Percentiles rank a stretch among this genome's conserved stretches.
Evolutionary conservation across 352 stramenopile genomes (phyloP).

Genomic region (Elongisporangium prolatum): DNA sequence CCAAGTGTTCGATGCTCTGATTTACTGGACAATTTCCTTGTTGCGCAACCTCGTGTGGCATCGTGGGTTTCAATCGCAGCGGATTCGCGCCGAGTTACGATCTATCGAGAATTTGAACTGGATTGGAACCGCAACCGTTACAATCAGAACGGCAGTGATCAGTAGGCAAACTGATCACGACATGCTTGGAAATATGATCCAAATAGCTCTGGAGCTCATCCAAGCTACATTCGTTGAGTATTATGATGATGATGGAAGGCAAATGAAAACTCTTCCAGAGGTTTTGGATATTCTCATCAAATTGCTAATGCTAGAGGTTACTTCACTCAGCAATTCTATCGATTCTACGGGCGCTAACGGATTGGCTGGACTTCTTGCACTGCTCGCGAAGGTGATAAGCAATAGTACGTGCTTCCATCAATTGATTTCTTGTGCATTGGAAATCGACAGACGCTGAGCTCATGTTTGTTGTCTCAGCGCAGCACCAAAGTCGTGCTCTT

Average conservation of each 20-base stretch:
- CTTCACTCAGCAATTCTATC: background rate
- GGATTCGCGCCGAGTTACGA: background rate
- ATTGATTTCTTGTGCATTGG: background rate
- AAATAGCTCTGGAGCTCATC: background rate
- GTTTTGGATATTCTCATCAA: background rate
- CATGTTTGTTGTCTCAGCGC: background rate
- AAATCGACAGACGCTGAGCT: background rate
- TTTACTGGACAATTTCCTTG: conserved; percentile 26
- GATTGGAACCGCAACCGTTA: background rate
- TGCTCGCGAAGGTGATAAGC: background rate
- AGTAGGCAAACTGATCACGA: background rate
- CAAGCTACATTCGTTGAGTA: background rate
- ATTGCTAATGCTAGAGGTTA: background rate
- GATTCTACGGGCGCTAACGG: background rate
- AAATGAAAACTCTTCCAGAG: background rate
- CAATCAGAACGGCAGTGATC: background rate
- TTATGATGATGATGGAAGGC: background rate
- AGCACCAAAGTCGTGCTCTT: background rate
- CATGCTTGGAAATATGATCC: background rate
- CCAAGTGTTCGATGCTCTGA: conserved; percentile 3
- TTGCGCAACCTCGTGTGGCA: conserved; percentile 25
- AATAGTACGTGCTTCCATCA: background rate
- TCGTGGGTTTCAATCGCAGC: background rate
- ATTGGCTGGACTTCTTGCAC: background rate
- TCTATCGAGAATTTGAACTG: background rate